Evolutionary conservation across 352 stramenopile species (phyloP).

Genomic region (Elongisporangium prolatum): DNA sequence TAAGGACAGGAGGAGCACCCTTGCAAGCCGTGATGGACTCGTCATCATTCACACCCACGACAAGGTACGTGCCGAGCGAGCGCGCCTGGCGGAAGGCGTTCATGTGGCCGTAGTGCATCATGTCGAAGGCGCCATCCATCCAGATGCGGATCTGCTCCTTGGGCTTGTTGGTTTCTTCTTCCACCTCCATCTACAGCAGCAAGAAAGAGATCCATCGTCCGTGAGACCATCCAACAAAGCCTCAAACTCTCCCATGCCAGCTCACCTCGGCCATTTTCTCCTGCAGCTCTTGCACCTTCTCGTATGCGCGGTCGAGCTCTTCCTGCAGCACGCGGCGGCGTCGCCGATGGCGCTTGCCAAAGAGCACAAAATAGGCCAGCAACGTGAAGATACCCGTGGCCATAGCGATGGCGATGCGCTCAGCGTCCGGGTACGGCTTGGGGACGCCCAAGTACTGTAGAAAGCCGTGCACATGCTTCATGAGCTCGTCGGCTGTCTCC

Average conservation of each 20-base stretch:
- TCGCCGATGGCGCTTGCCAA: conserved; percentile 79
- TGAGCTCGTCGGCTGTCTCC: conserved; percentile 55
- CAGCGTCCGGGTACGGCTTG: conserved; percentile 82
- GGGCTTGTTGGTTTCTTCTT: conserved; percentile 53
- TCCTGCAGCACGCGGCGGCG: conserved; percentile 62
- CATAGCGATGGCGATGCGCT: conserved; percentile 78
- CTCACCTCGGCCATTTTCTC: conserved; percentile 68
- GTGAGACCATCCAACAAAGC: conserved; percentile 43
- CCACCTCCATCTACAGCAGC: conserved; percentile 60
- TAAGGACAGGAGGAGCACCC: conserved; percentile 93
- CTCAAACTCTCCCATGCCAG: neutral
- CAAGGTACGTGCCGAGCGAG: conserved; percentile 95
- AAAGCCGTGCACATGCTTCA: conserved; percentile 62
- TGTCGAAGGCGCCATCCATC: conserved; percentile 99
- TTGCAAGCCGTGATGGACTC: conserved; percentile 97
- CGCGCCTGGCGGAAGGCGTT: conserved; percentile 97
- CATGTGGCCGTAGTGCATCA: conserved; percentile 99
- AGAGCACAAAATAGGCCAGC: conserved; percentile 85
- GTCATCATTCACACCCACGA: conserved; percentile 98
- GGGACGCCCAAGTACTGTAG: conserved; percentile 68
- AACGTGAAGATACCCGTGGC: conserved; percentile 78
- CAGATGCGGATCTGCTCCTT: conserved; percentile 95
- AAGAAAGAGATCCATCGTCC: neutral
- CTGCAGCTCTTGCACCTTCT: conserved; percentile 81
- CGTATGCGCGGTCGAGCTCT: conserved; percentile 70